Evolutionary conservation across 1,284 basidiomycete species (phyloP).

Genomic region (Cerrena zonata): DNA sequence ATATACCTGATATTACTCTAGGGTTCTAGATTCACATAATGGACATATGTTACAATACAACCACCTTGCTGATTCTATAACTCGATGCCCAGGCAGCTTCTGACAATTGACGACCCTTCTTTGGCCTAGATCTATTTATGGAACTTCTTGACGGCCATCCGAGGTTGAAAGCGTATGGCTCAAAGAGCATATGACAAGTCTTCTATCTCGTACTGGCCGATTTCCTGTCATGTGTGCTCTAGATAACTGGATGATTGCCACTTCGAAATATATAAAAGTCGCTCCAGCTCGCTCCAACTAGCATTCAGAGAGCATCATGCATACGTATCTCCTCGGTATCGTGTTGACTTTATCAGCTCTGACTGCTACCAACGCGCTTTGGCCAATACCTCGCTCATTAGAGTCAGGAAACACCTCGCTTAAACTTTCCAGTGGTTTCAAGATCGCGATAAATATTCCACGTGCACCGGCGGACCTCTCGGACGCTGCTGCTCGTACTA

Average conservation of each 20-base stretch:
- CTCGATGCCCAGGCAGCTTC: not conserved
- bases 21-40: not conserved
- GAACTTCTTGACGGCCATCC: not conserved
- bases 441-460: slow-evolving; percentile 13
- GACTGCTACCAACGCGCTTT: slow-evolving; percentile 27
- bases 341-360: not conserved
- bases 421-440: slow-evolving; percentile 30
- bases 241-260: not conserved
- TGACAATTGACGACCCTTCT: not conserved
- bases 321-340: not conserved
- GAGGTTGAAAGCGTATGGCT: not conserved
- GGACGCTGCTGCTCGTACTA: slow-evolving; percentile 39
- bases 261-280: not conserved
- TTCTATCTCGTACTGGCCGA: not conserved
- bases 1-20: not conserved
- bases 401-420: slow-evolving; percentile 45
- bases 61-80: not conserved
- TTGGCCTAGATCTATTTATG: not conserved
- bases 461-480: slow-evolving; percentile 37
- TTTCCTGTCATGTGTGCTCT: not conserved
- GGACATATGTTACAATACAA: not conserved
- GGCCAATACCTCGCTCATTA: slow-evolving; percentile 57
- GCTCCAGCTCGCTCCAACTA: not conserved
- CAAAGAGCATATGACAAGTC: not conserved
- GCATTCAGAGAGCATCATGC: not conserved